A percentile compares a stretch with the other conserved stretches of the same genome.
Evolutionary conservation across 495 filamentous ascomycete genomes (phyloP).

Genomic region (Aspergillus ellipticus): DNA sequence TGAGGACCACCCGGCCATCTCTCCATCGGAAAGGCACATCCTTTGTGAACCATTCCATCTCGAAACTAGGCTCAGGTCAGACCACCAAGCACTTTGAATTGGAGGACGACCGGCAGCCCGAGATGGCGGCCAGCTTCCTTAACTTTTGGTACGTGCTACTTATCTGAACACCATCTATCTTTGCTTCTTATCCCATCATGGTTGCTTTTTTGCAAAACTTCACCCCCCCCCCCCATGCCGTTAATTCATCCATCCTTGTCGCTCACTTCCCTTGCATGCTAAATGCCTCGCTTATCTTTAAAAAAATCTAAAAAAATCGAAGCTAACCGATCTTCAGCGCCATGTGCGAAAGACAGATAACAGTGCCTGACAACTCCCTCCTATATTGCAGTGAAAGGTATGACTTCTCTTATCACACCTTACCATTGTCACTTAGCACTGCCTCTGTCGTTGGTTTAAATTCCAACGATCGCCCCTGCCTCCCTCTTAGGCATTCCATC

Average conservation of each 20-base stretch:
- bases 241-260: conserved; percentile 20
- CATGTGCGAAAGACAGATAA: conserved; percentile 66
- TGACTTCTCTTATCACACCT: conserved; percentile 14
- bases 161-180: not conserved
- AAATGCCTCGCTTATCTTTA: conserved; percentile 19
- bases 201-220: not conserved
- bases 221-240: not conserved
- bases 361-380: conserved; percentile 58
- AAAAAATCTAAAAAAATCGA: no score
- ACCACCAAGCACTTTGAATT: conserved; percentile 18
- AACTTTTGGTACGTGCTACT: conserved; percentile 58
- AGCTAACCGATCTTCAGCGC: conserved; percentile 42
- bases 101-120: conserved; percentile 44
- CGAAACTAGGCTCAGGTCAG: conserved; percentile 39
- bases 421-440: conserved; percentile 7
- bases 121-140: conserved; percentile 60
- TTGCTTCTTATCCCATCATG: conserved; percentile 11
- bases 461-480: conserved; percentile 1
- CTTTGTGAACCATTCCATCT: conserved; percentile 30
- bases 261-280: conserved; percentile 22
- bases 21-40: conserved; percentile 39
- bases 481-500: not conserved
- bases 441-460: conserved; percentile 9
- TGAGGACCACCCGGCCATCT: conserved; percentile 29
- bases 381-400: conserved; percentile 57